Conservation (phyloP, 1,284 basidiomycete genomes). For the Sanghuangporus sanghuang region DNA sequence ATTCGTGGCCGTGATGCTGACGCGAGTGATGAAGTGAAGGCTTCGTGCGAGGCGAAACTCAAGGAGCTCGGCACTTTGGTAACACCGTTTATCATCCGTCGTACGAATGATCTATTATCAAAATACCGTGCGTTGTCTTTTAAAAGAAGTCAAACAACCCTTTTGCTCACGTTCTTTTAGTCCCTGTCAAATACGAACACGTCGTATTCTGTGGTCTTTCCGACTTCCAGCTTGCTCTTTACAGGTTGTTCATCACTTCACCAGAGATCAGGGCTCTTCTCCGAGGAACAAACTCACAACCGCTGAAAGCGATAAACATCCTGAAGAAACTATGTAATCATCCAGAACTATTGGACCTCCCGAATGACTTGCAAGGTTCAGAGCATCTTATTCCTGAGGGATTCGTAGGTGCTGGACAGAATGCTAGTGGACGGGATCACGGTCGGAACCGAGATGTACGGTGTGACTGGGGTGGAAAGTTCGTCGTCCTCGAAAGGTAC, state of each 20-base stretch:
- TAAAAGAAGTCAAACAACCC: not conserved
- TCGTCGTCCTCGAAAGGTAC: constrained; percentile 89
- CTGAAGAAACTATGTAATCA: constrained; percentile 98
- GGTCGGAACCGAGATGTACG: constrained; percentile 55
- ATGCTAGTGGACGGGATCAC: constrained; percentile 27
- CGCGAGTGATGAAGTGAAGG: constrained; percentile 81
- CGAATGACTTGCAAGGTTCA: constrained; percentile 81
- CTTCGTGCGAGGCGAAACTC: constrained; percentile 84
- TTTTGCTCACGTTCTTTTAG: constrained; percentile 35
- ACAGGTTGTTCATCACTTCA: constrained; percentile 90
- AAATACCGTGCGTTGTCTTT: constrained; percentile 77
- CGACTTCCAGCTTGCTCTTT: constrained; percentile 84
- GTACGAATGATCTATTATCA: constrained; percentile 95
- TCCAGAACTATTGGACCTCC: constrained; percentile 87
- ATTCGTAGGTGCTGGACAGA: constrained; percentile 40
- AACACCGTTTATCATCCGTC: constrained; percentile 94
- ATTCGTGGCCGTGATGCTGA: constrained; percentile 91
- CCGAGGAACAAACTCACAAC: constrained; percentile 89
- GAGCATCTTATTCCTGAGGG: constrained; percentile 83
- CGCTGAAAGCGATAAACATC: constrained; percentile 95
- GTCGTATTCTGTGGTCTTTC: constrained; percentile 96
- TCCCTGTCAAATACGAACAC: constrained; percentile 99
- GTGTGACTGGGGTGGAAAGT: constrained; percentile 87
- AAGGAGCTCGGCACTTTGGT: constrained; percentile 91
- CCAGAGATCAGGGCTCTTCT: constrained; percentile 92